Evolutionary conservation across 2,329 filamentous ascomycete genomes (phyloP), one percentile per base, ranked within the genome.

Genomic region (Aspergillus floridensis): DNA sequence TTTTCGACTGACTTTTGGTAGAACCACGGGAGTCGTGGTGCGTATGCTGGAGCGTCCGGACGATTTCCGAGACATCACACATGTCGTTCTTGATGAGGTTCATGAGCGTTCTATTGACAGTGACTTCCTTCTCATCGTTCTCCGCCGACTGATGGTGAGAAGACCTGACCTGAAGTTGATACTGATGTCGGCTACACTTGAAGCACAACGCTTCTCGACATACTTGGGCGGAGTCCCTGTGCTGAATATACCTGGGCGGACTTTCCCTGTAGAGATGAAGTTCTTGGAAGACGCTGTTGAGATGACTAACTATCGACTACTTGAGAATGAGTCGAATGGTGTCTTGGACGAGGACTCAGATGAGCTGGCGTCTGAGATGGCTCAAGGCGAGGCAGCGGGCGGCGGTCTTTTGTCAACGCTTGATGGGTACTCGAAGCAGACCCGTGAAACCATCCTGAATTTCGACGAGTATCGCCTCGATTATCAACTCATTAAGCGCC

Each of bases 31-130:
- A 79, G 96, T 99, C 59, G 92, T 99, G n/a, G 91, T 99, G 82
- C 88, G 95, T 29, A 98, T 99, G 93, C 82, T 99, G 14, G 95
- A 99, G 74, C 88, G 89, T 8, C 90, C 91, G 0, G 90, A 92
- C 64, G 90, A 96, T 58, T 84, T 99, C 48, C 85, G 87, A 59
- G 93, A 97, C 64, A 88, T 99, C 55, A 96, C 93, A 0, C 95
- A 98, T 77, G 79, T 99, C 60, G 87, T 99, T 49, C 87, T 99
- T n/a, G 95, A 99, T 70, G 95, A 99, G 76, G 93, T 98, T 2
- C 95, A 99, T 71, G 95, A 99, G 74, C 87, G 93, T 62, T 91
- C 92, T 12, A 98, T 99, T 66, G 95, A 99, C 72, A 96, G 93
- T 58, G 95, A 99, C 73, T 97, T 99, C 73, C 81, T 99, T 35